Evolutionary conservation across 768 basidiomycete species (phyloP).

Genomic region (Amanita pseudoporphyria): DNA sequence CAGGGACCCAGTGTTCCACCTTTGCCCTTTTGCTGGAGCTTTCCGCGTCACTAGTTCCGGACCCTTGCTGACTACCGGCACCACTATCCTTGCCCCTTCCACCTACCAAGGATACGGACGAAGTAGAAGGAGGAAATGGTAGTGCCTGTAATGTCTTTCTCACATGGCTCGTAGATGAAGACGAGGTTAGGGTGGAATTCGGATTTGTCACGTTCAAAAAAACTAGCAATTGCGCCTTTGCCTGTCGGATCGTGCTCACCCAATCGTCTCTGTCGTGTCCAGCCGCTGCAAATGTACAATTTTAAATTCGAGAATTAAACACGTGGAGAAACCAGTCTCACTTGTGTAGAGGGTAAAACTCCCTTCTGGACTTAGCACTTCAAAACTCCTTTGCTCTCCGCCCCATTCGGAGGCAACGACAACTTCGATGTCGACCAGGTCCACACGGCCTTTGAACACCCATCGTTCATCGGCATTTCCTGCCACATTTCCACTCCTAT

Average conservation of each 20-base stretch:
- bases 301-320: not conserved
- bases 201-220: conserved; percentile 65
- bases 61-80: conserved; percentile 6
- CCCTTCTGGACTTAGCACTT: conserved; percentile 66
- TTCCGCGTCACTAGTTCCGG: not conserved
- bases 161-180: conserved; percentile 65
- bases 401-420: conserved; percentile 44
- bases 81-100: not conserved
- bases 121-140: conserved; percentile 51
- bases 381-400: conserved; percentile 47
- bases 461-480: conserved; percentile 48
- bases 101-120: conserved; percentile 23
- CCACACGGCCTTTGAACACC: conserved; percentile 60
- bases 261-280: conserved; percentile 55
- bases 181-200: conserved; percentile 75
- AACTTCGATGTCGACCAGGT: conserved; percentile 70
- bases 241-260: conserved; percentile 55
- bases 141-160: conserved; percentile 65
- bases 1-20: conserved; percentile 81
- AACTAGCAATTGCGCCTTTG: conserved; percentile 62
- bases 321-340: conserved; percentile 19
- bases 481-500: conserved; percentile 13
- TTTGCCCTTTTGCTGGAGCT: conserved; percentile 29
- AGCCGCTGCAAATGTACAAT: conserved; percentile 26
- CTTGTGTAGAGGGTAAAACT: conserved; percentile 71